phyloP scores from a whole-genome alignment of 1,284 basidiomycete species.

The Tylopilus sp. region DNA sequence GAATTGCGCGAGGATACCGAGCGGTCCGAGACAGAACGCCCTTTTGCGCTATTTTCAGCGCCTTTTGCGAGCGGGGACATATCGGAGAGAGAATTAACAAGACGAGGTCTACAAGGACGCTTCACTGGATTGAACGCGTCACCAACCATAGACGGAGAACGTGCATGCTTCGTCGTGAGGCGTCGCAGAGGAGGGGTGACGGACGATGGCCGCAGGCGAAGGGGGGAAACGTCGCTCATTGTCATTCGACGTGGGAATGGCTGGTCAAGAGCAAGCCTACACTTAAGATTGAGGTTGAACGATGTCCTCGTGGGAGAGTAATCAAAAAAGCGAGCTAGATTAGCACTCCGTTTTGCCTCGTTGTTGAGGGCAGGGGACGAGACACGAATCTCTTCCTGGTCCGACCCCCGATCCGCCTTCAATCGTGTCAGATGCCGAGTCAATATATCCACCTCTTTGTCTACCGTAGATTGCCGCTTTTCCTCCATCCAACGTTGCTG shows the following conservation, averaged over 20 bases:
- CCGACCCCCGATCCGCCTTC: conserved; percentile 23
- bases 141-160: conserved; percentile 30
- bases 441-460: conserved; percentile 34
- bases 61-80: conserved; percentile 15
- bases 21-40: conserved; percentile 15
- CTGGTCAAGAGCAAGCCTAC: conserved; percentile 27
- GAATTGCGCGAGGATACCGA: conserved; percentile 23
- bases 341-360: conserved; percentile 34
- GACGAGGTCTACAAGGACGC: conserved; percentile 27
- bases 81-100: conserved; percentile 17
- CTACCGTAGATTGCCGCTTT: conserved; percentile 36
- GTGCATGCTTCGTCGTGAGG: conserved; percentile 26
- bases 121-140: conserved; percentile 28
- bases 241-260: conserved; percentile 35
- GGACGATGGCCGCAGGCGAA: conserved; percentile 33
- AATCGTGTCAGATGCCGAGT: conserved; percentile 25
- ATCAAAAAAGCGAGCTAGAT: conserved; percentile 39
- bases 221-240: conserved; percentile 34
- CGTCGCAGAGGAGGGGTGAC: conserved; percentile 23
- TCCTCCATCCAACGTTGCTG: conserved; percentile 50
- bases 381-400: conserved; percentile 24
- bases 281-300: conserved; percentile 33
- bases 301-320: conserved; percentile 33
- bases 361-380: conserved; percentile 28
- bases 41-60: conserved; percentile 15